A percentile compares a stretch with the other conserved stretches of the same genome.
phyloP scores from a whole-genome alignment of 345 rosid species.

The Triadica sebifera region DNA sequence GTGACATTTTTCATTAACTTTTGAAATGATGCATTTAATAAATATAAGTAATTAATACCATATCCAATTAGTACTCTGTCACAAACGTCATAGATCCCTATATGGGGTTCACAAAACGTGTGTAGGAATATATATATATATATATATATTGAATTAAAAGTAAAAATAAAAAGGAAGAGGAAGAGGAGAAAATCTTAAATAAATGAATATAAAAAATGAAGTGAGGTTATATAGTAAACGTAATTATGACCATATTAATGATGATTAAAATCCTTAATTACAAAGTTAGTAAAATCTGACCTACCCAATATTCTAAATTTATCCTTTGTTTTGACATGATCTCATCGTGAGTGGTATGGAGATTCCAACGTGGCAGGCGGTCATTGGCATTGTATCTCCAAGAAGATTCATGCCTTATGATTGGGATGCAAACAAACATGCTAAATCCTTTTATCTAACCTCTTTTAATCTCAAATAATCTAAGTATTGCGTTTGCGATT shows the following conservation, averaged over 20 bases:
- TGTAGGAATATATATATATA: background rate
- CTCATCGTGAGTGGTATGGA: background rate
- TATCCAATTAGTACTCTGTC: slow-evolving; percentile 3
- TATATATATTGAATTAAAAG: background rate
- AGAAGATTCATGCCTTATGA: slow-evolving; percentile 31
- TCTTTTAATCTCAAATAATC: too few species aligned
- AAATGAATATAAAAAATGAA: too few species aligned
- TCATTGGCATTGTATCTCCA: slow-evolving; percentile 31
- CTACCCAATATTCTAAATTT: slow-evolving; percentile 13
- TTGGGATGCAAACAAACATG: slow-evolving; percentile 20
- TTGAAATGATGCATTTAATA: too few species aligned
- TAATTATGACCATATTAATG: background rate
- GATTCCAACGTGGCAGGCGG: slow-evolving; percentile 26
- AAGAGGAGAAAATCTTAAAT: too few species aligned
- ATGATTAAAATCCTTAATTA: too few species aligned
- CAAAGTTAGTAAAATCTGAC: too few species aligned
- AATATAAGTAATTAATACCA: too few species aligned
- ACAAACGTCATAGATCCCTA: slow-evolving; percentile 14
- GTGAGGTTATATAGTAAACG: background rate
- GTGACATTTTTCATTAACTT: too few species aligned
- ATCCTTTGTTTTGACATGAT: slow-evolving; percentile 14
- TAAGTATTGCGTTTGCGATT: background rate
- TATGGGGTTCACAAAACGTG: slow-evolving; percentile 38
- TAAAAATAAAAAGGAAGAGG: background rate
- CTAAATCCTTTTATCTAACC: background rate